phyloP scores from a whole-genome alignment of 129 eudicot genomes.

The Pulicaria dysenterica region DNA sequence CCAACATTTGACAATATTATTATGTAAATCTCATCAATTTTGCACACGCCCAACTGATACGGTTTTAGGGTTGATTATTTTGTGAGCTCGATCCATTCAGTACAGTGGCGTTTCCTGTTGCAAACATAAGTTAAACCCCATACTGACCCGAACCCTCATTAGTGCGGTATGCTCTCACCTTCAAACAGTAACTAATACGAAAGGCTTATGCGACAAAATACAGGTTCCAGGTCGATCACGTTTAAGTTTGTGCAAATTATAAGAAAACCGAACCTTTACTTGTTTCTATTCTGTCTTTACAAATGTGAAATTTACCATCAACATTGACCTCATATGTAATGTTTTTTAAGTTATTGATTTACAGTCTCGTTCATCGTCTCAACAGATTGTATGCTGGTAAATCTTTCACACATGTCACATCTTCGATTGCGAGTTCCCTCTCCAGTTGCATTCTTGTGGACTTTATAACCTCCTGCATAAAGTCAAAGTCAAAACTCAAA shows the following conservation, averaged over 20 bases:
- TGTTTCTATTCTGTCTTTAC: constrained; percentile 15
- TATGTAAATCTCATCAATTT: no score
- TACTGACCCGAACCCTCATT: no score
- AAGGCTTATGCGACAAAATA: constrained; percentile 13
- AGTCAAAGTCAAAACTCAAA: not conserved
- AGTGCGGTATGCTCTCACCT: no score
- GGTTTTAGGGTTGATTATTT: no score
- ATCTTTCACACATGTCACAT: constrained; percentile 64
- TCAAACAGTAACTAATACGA: not conserved
- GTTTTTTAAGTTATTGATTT: constrained; percentile 16
- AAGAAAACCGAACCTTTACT: constrained; percentile 18
- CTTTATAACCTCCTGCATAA: constrained; percentile 82
- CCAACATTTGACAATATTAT: no score
- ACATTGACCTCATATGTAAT: constrained; percentile 7
- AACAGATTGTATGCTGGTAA: constrained; percentile 84
- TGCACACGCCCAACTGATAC: no score
- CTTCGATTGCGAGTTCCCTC: constrained; percentile 86
- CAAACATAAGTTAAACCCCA: no score
- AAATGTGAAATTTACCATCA: constrained; percentile 19
- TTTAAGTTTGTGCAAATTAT: constrained; percentile 28
- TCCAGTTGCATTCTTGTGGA: constrained; percentile 86
- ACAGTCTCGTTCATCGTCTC: constrained; percentile 35
- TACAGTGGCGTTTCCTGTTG: no score
- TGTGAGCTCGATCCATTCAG: no score
- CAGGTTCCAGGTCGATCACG: constrained; percentile 16